Conservation (phyloP, 345 rosid species). For the Litchi chinensis region DNA sequence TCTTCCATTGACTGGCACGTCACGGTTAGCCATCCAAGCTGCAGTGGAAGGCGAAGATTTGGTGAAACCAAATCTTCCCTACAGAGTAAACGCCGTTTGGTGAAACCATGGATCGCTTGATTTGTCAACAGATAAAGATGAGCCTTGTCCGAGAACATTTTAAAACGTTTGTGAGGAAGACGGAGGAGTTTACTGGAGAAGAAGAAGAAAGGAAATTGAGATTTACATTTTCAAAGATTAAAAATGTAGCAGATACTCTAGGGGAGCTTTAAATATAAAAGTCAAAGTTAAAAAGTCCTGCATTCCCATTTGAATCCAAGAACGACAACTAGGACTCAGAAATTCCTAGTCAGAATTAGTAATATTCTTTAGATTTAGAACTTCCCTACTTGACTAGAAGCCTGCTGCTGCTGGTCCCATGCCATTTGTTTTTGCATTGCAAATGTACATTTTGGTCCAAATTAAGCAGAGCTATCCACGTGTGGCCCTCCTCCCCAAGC, state of each 20-base stretch:
- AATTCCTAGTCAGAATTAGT: no score
- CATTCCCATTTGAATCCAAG: no score
- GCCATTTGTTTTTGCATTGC: no score
- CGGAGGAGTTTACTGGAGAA: not conserved
- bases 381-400: constrained; percentile 41
- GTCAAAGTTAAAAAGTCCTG: no score
- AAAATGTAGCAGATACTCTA: no score
- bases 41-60: constrained; percentile 5
- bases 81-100: constrained; percentile 27
- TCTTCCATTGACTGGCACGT: constrained; percentile 43
- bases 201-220: constrained; percentile 7
- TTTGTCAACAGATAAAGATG: constrained; percentile 31
- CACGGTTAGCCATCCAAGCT: constrained; percentile 53
- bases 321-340: no score
- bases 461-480: no score
- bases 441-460: no score
- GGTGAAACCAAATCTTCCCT: constrained; percentile 42
- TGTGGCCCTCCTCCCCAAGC: no score
- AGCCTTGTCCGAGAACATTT: constrained; percentile 13
- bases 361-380: no score
- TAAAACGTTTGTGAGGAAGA: not conserved
- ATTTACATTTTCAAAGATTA: not conserved
- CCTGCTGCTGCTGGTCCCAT: no score
- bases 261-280: no score
- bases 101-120: constrained; percentile 23